Evolutionary conservation across 306 rosid species (phyloP), one percentile per base, ranked within the genome.

Genomic region (Cyclanthera cordifolia): DNA sequence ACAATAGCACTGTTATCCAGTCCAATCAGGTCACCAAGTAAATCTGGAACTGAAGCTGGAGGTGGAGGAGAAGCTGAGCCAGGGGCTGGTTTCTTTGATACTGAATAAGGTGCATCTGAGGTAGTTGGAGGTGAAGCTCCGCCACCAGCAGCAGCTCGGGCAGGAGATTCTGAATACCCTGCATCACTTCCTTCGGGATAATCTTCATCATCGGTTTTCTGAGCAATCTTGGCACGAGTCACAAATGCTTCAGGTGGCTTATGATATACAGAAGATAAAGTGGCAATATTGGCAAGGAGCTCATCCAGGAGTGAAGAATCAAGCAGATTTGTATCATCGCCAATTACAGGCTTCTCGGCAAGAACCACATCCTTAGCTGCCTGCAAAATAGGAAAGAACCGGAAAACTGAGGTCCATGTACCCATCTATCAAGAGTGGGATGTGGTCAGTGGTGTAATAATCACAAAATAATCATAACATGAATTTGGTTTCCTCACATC

Each of bases 291-390:
- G 76, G 95, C 91, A 69, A 90, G 99, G 58, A 93, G 97, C 82
- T 90, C 99, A 69, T 90, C 99, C 74, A 93, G 96, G 64, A 93
- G 97, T 43, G 97, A 69, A 21, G 97, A 21, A 74, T 93, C 99
- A 67, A 93, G 88, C 74, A 85, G 89, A 82, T 93, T 93, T 54
- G 99, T 90, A 75, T 90, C 99, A 67, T 93, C 99, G 27, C 88
- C 83, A 76, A 93, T 93, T 76, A 93, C 95, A 52, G 96, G 99
- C 80, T 93, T 93, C 91, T 93, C 99, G 45, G 99, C 96, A 72
- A 93, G 81, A 79, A 93, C 99, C 74, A 93, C 96, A 85, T 90
- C 99, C 95, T 93, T 93, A 25, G 99, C 99, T 67, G 97, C 95
- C 99, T 93, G 88, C 69, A 76, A 78, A 67, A 85, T 74, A 79